phyloP scores from a whole-genome alignment of 1,139 yeast genomes.

The Scheffersomyces parashehatae region DNA sequence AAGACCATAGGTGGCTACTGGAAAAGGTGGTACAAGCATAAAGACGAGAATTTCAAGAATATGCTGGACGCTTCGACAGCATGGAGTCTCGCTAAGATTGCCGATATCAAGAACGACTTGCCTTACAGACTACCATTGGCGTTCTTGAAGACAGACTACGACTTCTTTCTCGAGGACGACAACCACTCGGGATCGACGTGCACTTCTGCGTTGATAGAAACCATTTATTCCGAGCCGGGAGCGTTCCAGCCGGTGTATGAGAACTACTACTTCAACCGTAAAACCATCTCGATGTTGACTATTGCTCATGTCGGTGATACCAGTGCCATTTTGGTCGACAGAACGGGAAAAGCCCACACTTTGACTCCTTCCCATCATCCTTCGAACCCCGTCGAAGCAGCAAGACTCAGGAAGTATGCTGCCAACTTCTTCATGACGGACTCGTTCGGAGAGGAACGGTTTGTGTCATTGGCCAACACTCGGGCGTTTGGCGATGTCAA shows the following conservation, averaged over 20 bases:
- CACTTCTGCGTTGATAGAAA: conserved; percentile 72
- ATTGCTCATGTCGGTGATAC: conserved; percentile 97
- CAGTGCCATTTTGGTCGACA: conserved; percentile 78
- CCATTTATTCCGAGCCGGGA: conserved; percentile 37
- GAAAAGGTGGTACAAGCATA: conserved; percentile 69
- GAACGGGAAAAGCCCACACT: conserved; percentile 74
- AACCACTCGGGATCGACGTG: conserved; percentile 76
- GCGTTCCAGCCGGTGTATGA: conserved; percentile 33
- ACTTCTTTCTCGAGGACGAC: conserved; percentile 35
- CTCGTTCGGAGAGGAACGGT: conserved; percentile 91
- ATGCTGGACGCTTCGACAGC: conserved; percentile 34
- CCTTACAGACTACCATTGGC: conserved; percentile 61
- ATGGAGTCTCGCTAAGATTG: conserved; percentile 14
- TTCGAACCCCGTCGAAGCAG: conserved; percentile 73
- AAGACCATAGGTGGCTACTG: conserved; percentile 82
- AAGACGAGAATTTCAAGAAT: conserved; percentile 42
- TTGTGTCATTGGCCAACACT: conserved; percentile 83
- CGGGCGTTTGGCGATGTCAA: conserved; percentile 87
- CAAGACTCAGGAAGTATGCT: conserved; percentile 68
- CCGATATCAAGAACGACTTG: conserved; percentile 47
- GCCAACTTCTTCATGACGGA: conserved; percentile 80
- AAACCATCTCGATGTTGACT: conserved; percentile 67
- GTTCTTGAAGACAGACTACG: conserved; percentile 61
- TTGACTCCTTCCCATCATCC: conserved; percentile 87
- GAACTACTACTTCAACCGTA: conserved; percentile 67